These are phyloP conservation scores for Xylaria hypoxylon DNA, from an alignment of 2,329 filamentous ascomycete species.

Conservation along the genomic window DNA sequence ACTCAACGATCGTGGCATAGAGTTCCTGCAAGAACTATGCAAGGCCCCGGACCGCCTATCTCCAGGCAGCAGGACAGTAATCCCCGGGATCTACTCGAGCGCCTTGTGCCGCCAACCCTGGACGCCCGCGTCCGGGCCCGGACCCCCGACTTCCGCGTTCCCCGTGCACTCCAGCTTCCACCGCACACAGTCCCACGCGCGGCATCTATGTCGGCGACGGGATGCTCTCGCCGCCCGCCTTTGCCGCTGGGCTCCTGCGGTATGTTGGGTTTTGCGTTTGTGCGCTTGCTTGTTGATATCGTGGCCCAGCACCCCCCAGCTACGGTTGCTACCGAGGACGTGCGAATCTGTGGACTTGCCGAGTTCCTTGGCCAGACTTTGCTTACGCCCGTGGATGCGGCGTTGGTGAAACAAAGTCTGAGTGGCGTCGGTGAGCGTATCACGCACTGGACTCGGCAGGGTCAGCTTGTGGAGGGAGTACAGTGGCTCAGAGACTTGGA, in stretches of 20 bases:
- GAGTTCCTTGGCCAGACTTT: neutral
- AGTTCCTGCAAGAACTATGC: neutral
- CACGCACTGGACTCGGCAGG: neutral
- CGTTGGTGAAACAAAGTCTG: neutral
- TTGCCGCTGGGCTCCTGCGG: neutral
- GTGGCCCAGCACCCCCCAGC: neutral
- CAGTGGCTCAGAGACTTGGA: neutral
- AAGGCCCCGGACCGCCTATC: neutral
- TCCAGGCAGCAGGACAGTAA: neutral
- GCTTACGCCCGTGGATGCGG: constrained; percentile 2
- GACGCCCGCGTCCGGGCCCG: neutral
- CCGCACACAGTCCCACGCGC: neutral
- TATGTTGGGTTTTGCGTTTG: neutral
- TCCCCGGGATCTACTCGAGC: constrained; percentile 15
- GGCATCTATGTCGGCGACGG: neutral
- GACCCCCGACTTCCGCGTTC: neutral
- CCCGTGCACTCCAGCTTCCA: neutral
- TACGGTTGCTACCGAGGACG: neutral
- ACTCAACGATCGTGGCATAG: neutral
- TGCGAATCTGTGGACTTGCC: neutral
- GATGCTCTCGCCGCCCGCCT: neutral
- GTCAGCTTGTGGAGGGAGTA: neutral
- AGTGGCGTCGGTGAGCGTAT: neutral
- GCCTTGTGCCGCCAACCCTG: constrained; percentile 2
- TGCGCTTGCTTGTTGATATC: neutral